Percentiles rank a stretch among this genome's conserved stretches.
Conservation (phyloP, 129 eudicot species). For the Saussurea involucrata region DNA sequence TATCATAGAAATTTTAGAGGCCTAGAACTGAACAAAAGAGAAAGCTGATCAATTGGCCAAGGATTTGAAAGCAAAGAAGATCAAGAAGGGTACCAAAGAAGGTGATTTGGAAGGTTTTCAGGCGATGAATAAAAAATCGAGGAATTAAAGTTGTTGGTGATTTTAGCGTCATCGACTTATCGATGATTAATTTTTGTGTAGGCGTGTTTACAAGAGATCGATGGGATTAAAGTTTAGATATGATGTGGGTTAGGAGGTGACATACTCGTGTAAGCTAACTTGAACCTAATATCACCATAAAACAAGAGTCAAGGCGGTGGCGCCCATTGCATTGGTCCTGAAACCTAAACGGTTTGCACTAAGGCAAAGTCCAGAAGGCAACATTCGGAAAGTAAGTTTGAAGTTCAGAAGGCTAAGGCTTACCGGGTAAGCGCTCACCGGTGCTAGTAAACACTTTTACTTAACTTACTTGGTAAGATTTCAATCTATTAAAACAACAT, state of each 20-base stretch:
- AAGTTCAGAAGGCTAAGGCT: too few species aligned
- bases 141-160: not conserved
- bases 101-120: not conserved
- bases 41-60: not conserved
- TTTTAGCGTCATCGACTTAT: not conserved
- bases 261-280: not conserved
- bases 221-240: too few species aligned
- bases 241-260: not conserved
- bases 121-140: too few species aligned
- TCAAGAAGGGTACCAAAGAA: not conserved
- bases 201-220: not conserved
- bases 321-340: not conserved
- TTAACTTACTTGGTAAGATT: too few species aligned
- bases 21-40: not conserved
- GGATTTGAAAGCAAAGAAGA: not conserved
- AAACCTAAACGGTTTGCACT: not conserved
- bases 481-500: too few species aligned
- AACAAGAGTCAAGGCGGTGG: not conserved
- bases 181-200: not conserved
- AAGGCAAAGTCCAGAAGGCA: not conserved
- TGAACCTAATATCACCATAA: not conserved
- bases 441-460: too few species aligned
- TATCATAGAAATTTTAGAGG: too few species aligned
- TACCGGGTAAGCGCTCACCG: too few species aligned
- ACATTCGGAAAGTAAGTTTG: too few species aligned